Evolutionary conservation across 495 filamentous ascomycete species (phyloP), one percentile per base, ranked within the genome.

Genomic region (Choiromyces venosus): DNA sequence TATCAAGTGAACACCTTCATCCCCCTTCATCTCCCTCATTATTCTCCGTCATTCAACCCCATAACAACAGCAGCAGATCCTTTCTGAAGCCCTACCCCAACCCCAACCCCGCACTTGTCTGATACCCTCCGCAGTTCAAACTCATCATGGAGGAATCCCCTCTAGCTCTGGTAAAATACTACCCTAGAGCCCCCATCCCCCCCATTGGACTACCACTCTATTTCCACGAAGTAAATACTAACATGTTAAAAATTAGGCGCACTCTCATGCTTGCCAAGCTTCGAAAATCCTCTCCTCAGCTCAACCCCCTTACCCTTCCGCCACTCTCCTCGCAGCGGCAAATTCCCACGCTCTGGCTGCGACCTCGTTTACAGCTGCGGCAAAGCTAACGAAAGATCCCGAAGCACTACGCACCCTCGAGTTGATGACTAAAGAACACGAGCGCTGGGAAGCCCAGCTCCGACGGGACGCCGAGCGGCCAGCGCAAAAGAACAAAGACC

Each of bases 201-300:
- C 75, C 71, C 67, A 39, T n/a, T n/a, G n/a, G n/a, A n/a, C 68
- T 33, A 78, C 74, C 66, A 64, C 35, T 14, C 38, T 67, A 29
- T 39, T 61, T 68, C 33, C 37, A 37, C 40, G 33, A 37, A 46
- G 56, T 42, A 36, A 25, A 29, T n/a, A 46, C 68, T 75, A 69
- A 78, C 38, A 25, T 25, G 37, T 76, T 79, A 71, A 29, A 61
- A 78, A 70, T 75, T 71, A 95, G 91, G 95, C 93, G 76, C 93
- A 97, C 83, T 89, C 92, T 72, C 93, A 98, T 83, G 94, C 93
- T 37, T 87, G 88, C 74, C 93, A 93, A 66, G 89, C 91, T n/a
- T 89, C 88, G 2, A 78, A 67, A n/a, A 74, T 78, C 65, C 72
- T 80, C 33, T 65, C 66, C 18, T 74, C 70, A 79, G 89, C 52